These are phyloP conservation scores for Primulina eburnea DNA, from an alignment of 257 asterid genomes.

Conservation along the genomic window DNA sequence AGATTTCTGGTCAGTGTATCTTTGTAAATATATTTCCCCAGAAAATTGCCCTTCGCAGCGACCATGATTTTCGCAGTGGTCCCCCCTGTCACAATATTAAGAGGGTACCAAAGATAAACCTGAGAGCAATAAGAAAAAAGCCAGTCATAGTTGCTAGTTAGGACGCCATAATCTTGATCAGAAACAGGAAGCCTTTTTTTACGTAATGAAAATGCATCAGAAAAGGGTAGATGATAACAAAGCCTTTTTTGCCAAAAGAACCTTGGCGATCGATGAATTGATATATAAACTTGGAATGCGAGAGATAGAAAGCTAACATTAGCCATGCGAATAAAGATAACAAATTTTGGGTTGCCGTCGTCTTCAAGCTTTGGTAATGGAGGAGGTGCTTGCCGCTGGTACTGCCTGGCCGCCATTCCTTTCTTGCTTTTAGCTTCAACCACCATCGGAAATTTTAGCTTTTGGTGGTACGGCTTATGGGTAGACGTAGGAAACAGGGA, in stretches of 20 bases:
- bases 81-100: conserved; percentile 86
- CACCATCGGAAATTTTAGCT: conserved; percentile 29
- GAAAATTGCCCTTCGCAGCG: conserved; percentile 88
- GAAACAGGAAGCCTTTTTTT: background rate
- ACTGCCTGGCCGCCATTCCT: conserved; percentile 81
- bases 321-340: conserved; percentile 90
- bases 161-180: too few relatives aligned
- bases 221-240: too few relatives aligned
- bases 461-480: conserved; percentile 25
- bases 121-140: conserved; percentile 32
- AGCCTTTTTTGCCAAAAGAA: too few relatives aligned
- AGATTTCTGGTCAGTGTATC: conserved; percentile 92
- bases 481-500: conserved; percentile 40
- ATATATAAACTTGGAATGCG: too few relatives aligned
- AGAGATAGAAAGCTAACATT: conserved; percentile 33
- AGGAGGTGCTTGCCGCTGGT: conserved; percentile 62
- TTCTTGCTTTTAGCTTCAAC: conserved; percentile 87
- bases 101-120: conserved; percentile 98
- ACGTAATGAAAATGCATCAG: background rate
- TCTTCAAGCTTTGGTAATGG: conserved; percentile 91
- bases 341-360: conserved; percentile 95
- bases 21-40: conserved; percentile 91
- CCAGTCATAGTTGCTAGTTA: conserved; percentile 8
- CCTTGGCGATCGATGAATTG: too few relatives aligned
- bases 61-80: conserved; percentile 96